phyloP scores from a whole-genome alignment of 2,329 filamentous ascomycete genomes.

The Sporothrix euskadiensis region DNA sequence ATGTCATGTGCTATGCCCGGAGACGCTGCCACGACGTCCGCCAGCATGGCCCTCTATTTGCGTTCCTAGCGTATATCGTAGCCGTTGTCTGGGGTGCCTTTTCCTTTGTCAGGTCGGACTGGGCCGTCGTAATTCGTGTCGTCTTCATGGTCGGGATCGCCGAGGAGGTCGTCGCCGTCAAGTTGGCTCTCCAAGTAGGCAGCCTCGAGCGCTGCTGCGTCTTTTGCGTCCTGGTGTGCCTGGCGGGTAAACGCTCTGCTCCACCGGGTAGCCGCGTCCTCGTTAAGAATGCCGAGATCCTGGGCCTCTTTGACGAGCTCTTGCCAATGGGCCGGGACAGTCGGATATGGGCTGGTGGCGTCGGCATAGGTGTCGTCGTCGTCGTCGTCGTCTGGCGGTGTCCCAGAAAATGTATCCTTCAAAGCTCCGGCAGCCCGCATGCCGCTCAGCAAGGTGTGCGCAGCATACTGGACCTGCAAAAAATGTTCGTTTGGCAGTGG shows the following conservation, averaged over 20 bases:
- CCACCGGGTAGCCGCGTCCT: not conserved
- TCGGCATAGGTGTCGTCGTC: too few species aligned
- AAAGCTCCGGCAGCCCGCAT: not conserved
- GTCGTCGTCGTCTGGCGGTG: not conserved
- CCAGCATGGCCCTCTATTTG: not conserved
- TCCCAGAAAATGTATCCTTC: not conserved
- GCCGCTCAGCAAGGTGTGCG: not conserved
- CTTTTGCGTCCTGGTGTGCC: not conserved
- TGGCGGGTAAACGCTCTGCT: conserved; percentile 3
- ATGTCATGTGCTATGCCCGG: not conserved
- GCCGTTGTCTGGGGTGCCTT: too few species aligned
- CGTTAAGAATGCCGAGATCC: conserved; percentile 16
- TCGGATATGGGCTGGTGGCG: not conserved
- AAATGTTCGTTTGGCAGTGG: not conserved
- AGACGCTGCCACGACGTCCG: too few species aligned
- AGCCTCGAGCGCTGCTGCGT: not conserved
- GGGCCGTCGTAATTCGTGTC: too few species aligned
- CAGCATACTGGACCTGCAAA: not conserved
- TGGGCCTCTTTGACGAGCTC: conserved; percentile 20
- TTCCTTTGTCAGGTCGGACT: too few species aligned
- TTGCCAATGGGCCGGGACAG: conserved; percentile 1
- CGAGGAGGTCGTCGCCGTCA: too few species aligned
- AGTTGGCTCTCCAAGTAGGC: too few species aligned
- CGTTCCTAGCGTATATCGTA: too few species aligned
- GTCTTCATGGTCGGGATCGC: too few species aligned